phyloP scores from a whole-genome alignment of 352 stramenopile species.

The Phytophthora niederhauseri region DNA sequence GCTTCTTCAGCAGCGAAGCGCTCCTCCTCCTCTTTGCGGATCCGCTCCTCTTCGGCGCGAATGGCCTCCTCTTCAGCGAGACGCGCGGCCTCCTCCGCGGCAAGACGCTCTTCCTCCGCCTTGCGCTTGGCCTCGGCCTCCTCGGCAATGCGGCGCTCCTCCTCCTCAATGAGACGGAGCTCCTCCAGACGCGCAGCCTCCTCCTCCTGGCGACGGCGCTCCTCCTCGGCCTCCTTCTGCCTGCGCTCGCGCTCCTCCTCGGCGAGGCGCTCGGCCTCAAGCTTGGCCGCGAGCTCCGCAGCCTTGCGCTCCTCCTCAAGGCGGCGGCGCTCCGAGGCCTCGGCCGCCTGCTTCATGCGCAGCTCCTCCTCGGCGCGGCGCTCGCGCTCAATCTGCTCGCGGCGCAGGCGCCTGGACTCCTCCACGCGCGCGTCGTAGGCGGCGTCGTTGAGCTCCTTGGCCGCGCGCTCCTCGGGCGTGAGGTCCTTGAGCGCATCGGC shows the following conservation, averaged over 20 bases:
- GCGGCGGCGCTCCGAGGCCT: slow-evolving; percentile 42
- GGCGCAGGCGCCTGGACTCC: slow-evolving; percentile 76
- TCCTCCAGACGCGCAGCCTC: slow-evolving; percentile 34
- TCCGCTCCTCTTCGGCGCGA: slow-evolving; percentile 17
- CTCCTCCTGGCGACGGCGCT: slow-evolving; percentile 31
- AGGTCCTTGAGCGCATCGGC: slow-evolving; percentile 71
- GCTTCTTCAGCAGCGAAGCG: slow-evolving; percentile 29
- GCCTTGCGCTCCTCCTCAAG: slow-evolving; percentile 49
- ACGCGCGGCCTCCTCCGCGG: slow-evolving; percentile 40
- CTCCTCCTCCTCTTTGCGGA: slow-evolving; percentile 26
- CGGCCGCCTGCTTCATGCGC: slow-evolving; percentile 55
- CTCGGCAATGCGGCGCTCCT: slow-evolving; percentile 37
- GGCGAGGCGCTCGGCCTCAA: slow-evolving; percentile 39
- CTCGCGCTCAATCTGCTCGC: slow-evolving; percentile 78
- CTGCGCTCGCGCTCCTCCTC: slow-evolving; percentile 40
- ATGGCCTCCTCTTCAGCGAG: slow-evolving; percentile 35
- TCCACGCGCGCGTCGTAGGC: slow-evolving; percentile 84
- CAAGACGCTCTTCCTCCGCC: slow-evolving; percentile 38
- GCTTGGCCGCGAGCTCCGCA: slow-evolving; percentile 33
- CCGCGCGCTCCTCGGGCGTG: slow-evolving; percentile 58
- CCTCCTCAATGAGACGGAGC: slow-evolving; percentile 38
- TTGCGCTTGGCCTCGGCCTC: slow-evolving; percentile 39
- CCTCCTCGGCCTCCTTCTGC: slow-evolving; percentile 28
- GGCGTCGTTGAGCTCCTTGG: slow-evolving; percentile 50
- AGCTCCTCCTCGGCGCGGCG: slow-evolving; percentile 58